These are phyloP conservation scores for Crithidia sp. DNA, from an alignment of 208 protist species.

Conservation along the genomic window DNA sequence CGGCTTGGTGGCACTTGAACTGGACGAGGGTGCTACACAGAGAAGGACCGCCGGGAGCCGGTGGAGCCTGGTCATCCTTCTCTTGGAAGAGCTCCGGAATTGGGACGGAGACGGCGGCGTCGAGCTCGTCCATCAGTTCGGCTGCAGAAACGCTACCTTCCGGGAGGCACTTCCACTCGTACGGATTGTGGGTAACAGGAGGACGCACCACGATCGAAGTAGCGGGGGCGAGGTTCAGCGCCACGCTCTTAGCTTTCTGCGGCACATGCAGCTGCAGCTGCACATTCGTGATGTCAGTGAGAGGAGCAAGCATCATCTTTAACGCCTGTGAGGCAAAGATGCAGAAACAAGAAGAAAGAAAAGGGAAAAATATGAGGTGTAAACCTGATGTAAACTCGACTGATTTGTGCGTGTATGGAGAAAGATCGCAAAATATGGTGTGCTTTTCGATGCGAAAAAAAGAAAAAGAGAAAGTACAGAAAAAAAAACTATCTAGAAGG, in stretches of 20 bases:
- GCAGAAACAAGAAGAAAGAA: slow-evolving; percentile 16
- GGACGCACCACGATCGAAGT: background rate
- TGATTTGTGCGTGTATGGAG: slow-evolving; percentile 11
- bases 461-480: slow-evolving; percentile 18
- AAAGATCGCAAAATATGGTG: slow-evolving; percentile 5
- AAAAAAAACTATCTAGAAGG: slow-evolving; percentile 15
- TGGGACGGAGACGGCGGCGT: slow-evolving; percentile 8
- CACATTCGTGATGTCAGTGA: slow-evolving; percentile 82
- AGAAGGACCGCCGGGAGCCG: slow-evolving; percentile 27
- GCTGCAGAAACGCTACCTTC: slow-evolving; percentile 25
- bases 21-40: slow-evolving; percentile 74
- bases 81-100: slow-evolving; percentile 48
- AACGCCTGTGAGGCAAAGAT: background rate
- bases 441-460: background rate
- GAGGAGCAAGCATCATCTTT: slow-evolving; percentile 34
- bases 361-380: slow-evolving; percentile 32
- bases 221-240: slow-evolving; percentile 2
- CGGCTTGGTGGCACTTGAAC: slow-evolving; percentile 89
- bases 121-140: slow-evolving; percentile 18
- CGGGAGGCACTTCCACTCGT: slow-evolving; percentile 72
- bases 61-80: slow-evolving; percentile 42
- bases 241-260: slow-evolving; percentile 17
- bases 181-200: slow-evolving; percentile 62
- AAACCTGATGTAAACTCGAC: background rate
- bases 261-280: slow-evolving; percentile 29